These are phyloP conservation scores for Trichoderma endophyticum DNA, from an alignment of 2,329 filamentous ascomycete genomes.

Conservation along the genomic window DNA sequence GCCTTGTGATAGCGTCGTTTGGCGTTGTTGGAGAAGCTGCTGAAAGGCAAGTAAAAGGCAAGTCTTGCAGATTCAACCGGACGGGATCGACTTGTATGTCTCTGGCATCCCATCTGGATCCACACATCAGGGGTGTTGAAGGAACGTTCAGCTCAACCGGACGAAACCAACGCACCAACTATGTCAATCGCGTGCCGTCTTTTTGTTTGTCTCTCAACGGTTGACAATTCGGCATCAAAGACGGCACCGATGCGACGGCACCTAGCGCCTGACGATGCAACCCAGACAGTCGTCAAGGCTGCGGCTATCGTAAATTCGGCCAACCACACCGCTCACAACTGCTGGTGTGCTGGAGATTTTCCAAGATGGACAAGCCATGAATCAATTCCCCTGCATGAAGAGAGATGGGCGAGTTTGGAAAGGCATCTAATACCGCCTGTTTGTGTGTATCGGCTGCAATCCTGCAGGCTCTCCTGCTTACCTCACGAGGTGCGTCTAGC, in stretches of 20 bases:
- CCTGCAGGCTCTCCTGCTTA: not conserved
- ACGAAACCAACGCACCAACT: not conserved
- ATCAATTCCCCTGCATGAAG: not conserved
- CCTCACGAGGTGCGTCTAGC: not conserved
- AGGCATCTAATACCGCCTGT: not conserved
- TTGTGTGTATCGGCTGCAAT: not conserved
- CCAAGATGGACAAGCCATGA: not conserved
- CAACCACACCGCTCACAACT: not conserved
- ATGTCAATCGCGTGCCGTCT: not conserved
- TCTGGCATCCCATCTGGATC: not conserved
- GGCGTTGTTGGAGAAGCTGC: not conserved
- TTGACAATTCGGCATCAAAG: not conserved
- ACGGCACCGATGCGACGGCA: not conserved
- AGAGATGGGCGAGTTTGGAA: not conserved
- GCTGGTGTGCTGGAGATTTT: not conserved
- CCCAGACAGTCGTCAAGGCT: not conserved
- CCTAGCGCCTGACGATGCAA: not conserved
- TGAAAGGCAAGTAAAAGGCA: not conserved
- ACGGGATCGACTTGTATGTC: not conserved
- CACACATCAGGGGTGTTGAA: not conserved
- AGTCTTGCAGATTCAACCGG: not conserved
- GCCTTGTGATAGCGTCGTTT: not conserved
- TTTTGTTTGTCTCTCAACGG: not conserved
- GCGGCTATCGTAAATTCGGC: not conserved
- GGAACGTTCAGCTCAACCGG: not conserved